Evolutionary conservation across 225 moss, liverwort and hornwort genomes (phyloP).

Genomic region (Pleurozium schreberi): DNA sequence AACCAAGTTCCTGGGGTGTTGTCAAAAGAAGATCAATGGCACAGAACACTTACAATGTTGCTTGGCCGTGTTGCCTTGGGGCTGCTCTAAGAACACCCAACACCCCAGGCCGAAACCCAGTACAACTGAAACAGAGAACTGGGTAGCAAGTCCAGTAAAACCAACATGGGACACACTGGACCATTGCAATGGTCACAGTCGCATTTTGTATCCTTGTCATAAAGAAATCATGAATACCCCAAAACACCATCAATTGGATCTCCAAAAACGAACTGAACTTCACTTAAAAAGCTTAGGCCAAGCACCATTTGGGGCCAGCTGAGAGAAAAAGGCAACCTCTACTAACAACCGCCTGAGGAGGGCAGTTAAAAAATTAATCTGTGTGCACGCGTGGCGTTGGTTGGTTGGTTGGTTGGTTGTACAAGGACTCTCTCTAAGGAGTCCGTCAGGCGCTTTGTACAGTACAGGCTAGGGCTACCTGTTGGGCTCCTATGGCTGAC

Average conservation of each 20-base stretch:
- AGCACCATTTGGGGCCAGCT: background rate
- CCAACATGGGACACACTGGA: background rate
- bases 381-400: constrained; percentile 1
- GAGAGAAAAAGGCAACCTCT: background rate
- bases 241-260: background rate
- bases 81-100: too few species aligned
- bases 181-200: background rate
- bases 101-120: background rate
- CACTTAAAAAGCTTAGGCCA: too few species aligned
- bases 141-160: too few species aligned
- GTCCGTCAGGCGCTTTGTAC: background rate
- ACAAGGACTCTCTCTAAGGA: background rate
- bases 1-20: too few species aligned
- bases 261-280: background rate
- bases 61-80: too few species aligned
- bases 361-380: constrained; percentile 7
- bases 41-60: too few species aligned
- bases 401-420: background rate
- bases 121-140: background rate
- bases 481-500: background rate
- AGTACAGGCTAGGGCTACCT: background rate
- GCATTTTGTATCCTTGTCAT: background rate
- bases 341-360: constrained; percentile 4
- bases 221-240: background rate
- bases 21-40: too few species aligned